phyloP scores from a whole-genome alignment of 1,284 basidiomycete genomes.

The Apiotrichum veenhuisii region DNA sequence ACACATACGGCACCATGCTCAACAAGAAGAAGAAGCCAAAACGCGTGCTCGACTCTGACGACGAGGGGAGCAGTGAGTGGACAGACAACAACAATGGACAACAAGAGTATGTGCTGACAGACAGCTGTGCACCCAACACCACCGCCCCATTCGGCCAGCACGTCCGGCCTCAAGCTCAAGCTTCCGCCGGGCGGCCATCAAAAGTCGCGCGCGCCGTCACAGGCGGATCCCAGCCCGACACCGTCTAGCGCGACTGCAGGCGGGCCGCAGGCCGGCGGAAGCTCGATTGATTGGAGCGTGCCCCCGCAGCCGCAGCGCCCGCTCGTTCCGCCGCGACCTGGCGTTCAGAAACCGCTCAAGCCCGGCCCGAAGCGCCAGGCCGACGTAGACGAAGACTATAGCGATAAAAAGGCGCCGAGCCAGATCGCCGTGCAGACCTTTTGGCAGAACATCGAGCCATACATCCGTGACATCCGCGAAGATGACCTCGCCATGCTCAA shows the following conservation, averaged over 20 bases:
- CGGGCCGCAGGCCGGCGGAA: conserved; percentile 40
- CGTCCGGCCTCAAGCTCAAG: conserved; percentile 44
- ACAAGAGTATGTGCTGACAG: background rate
- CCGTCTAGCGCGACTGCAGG: conserved; percentile 27
- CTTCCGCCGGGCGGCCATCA: conserved; percentile 24
- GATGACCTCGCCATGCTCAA: conserved; percentile 87
- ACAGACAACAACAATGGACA: background rate
- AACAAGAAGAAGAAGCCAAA: conserved; percentile 79
- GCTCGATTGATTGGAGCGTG: conserved; percentile 42
- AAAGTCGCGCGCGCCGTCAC: conserved; percentile 25
- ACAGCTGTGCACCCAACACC: conserved; percentile 50
- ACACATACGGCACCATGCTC: conserved; percentile 53
- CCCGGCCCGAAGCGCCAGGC: conserved; percentile 73
- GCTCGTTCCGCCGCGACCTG: conserved; percentile 63
- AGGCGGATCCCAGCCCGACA: conserved; percentile 50
- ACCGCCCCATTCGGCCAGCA: conserved; percentile 22
- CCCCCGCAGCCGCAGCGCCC: conserved; percentile 39
- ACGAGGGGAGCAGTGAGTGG: conserved; percentile 62
- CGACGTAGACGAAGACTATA: conserved; percentile 81
- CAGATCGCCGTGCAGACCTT: conserved; percentile 62
- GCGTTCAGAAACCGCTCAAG: conserved; percentile 62
- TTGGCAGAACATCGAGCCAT: conserved; percentile 78
- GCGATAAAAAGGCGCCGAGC: conserved; percentile 64
- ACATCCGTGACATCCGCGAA: conserved; percentile 76
- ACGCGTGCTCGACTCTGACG: conserved; percentile 63